Evolutionary conservation across 2,329 filamentous ascomycete genomes (phyloP), one percentile per base, ranked within the genome.

Genomic region (Elsinoe ampelina): DNA sequence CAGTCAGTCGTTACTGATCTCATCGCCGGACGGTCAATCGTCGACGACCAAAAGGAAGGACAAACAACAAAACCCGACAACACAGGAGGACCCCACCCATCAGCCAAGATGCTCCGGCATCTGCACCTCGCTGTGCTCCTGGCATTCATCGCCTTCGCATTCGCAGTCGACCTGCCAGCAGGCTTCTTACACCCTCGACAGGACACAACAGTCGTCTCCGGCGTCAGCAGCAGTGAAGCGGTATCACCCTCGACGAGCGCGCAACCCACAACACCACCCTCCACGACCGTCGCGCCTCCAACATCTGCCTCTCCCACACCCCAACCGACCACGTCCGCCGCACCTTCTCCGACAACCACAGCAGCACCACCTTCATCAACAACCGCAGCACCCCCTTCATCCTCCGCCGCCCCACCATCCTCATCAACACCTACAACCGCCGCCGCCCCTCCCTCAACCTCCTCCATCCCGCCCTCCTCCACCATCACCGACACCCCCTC

Each of bases 361-460:
- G 42, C 39, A 6, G 20, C 58, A 15, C 32, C 55, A 5, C 58
- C 60, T 12, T 58, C 63, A 17, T 62, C 17, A 57, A 62, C 20
- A 62, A 58, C 63, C 19, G 41, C 26, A 8, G 19, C 26, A 12
- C 19, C 17, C 8, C 19, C 41, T 22, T 64, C 61, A n/a, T 26
- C 32, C 10, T 35, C 56, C 13, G 58, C 64, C 38, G 58, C 62
- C 5, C 60, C 67, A n/a, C 64, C 66, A 2, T 67, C 67, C 12
- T 68, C 67, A 5, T 63, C 69, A 54, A 30, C 45, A 45, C 58
- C 63, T 32, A 66, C 63, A 13, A 52, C 64, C 20, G 67, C 66
- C 20, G 67, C 66, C 2, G 62, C 63, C 11, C 57, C 59, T 30
- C 60, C 66, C 30, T 56, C 61, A 7, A 66, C 66, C n/a, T 39